Conservation (phyloP, 2,329 filamentous ascomycete genomes). For the Nemania bipapillata region DNA sequence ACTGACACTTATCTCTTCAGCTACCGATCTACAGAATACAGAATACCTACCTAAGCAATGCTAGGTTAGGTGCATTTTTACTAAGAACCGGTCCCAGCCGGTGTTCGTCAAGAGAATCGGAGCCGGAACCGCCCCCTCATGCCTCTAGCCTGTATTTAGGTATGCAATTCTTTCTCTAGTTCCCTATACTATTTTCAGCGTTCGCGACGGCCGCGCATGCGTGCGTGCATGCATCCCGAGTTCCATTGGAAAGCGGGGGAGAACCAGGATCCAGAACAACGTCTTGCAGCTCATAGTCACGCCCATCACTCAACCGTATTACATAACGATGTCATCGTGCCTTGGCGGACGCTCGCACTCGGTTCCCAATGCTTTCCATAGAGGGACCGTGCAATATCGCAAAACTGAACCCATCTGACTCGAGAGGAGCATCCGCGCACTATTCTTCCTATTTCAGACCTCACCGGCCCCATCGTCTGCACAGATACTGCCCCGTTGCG, state of each 20-base stretch:
- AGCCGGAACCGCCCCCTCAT: background rate
- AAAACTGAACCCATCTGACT: constrained; percentile 6
- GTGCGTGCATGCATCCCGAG: constrained; percentile 10
- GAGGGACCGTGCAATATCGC: constrained; percentile 1
- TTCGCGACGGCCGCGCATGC: constrained; percentile 15
- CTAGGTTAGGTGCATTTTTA: background rate
- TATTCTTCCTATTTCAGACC: background rate
- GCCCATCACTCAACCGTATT: constrained; percentile 13
- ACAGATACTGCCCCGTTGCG: constrained; percentile 21
- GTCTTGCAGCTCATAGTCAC: background rate
- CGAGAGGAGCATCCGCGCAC: constrained; percentile 23
- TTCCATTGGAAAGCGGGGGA: constrained; percentile 14
- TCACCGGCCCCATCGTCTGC: constrained; percentile 28
- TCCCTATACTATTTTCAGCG: constrained; percentile 5
- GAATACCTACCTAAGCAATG: too few species aligned
- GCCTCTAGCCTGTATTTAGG: too few species aligned
- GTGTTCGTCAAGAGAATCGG: background rate
- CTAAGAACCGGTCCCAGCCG: background rate
- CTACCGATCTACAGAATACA: too few species aligned
- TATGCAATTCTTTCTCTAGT: background rate
- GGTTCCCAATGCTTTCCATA: background rate
- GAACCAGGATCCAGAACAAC: background rate
- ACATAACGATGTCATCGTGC: constrained; percentile 26
- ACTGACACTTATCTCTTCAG: too few species aligned
- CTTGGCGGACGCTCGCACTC: constrained; percentile 3